phyloP scores from a whole-genome alignment of 805 yeast species.

The Myxozyma neglecta region DNA sequence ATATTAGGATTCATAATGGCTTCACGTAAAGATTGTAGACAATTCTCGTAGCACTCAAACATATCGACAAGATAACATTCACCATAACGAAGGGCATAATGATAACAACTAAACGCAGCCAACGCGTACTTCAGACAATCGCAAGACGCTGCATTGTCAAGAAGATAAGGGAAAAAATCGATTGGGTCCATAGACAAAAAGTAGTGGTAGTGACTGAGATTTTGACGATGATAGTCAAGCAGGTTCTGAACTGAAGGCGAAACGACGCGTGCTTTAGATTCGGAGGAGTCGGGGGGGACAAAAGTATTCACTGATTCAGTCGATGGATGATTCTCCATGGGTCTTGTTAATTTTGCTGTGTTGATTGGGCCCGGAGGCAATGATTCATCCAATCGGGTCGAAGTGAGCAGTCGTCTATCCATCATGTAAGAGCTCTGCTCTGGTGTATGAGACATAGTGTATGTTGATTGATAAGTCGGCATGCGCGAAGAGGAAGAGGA shows the following conservation, averaged over 20 bases:
- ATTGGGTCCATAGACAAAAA: conserved; percentile 21
- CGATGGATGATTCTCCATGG: too few relatives aligned
- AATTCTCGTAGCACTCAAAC: conserved; percentile 26
- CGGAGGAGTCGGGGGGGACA: too few relatives aligned
- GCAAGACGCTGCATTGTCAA: conserved; percentile 1
- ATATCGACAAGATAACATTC: conserved; percentile 47
- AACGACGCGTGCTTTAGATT: neutral
- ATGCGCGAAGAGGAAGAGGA: too few relatives aligned
- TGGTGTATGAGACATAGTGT: too few relatives aligned
- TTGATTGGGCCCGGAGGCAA: too few relatives aligned
- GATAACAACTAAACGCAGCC: conserved; percentile 34
- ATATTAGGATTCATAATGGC: conserved; percentile 15
- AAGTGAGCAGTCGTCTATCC: too few relatives aligned
- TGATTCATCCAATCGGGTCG: too few relatives aligned
- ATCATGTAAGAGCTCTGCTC: too few relatives aligned
- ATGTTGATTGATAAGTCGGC: too few relatives aligned
- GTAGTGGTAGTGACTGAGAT: conserved; percentile 23
- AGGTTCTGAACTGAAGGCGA: conserved; percentile 1
- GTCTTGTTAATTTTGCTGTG: too few relatives aligned
- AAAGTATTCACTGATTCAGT: too few relatives aligned
- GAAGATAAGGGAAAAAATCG: conserved; percentile 16
- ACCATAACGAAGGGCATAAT: conserved; percentile 52
- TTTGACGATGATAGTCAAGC: conserved; percentile 13
- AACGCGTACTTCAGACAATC: conserved; percentile 25
- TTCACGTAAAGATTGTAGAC: conserved; percentile 6